These are phyloP conservation scores for Fusarium poae DNA, from an alignment of 2,329 filamentous ascomycete genomes.

Conservation along the genomic window DNA sequence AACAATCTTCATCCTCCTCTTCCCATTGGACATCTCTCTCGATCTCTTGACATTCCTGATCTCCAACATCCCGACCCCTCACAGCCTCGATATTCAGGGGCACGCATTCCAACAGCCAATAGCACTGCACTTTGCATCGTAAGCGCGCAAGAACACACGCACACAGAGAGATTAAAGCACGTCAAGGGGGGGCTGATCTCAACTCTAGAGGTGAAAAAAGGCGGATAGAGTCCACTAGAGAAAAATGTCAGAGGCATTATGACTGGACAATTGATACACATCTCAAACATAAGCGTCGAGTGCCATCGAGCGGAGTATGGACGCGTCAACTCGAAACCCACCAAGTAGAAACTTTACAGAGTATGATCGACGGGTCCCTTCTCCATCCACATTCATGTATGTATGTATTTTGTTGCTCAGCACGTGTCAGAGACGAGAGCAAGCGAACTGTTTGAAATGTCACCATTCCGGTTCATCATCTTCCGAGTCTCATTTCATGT, in stretches of 20 bases:
- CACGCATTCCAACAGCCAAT: conserved; percentile 29
- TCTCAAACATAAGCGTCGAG: conserved; percentile 33
- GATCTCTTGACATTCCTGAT: conserved; percentile 33
- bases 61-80: conserved; percentile 23
- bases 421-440: conserved; percentile 19
- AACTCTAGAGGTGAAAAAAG: conserved; percentile 13
- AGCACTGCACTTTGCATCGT: not conserved
- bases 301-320: conserved; percentile 26
- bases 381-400: conserved; percentile 10
- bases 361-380: conserved; percentile 33
- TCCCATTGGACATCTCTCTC: conserved; percentile 12
- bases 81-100: conserved; percentile 42
- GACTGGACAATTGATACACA: conserved; percentile 29
- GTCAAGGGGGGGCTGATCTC: conserved; percentile 21
- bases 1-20: conserved; percentile 1
- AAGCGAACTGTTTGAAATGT: conserved; percentile 17
- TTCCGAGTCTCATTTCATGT: conserved; percentile 39
- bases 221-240: conserved; percentile 12
- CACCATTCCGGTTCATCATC: conserved; percentile 26
- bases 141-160: conserved; percentile 2
- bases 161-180: conserved; percentile 26
- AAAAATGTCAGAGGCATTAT: conserved; percentile 12
- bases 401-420: conserved; percentile 10
- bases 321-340: conserved; percentile 43
- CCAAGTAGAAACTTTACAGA: conserved; percentile 15